Evolutionary conservation across 352 stramenopile genomes (phyloP).

Genomic region (Pythium guiyangense): DNA sequence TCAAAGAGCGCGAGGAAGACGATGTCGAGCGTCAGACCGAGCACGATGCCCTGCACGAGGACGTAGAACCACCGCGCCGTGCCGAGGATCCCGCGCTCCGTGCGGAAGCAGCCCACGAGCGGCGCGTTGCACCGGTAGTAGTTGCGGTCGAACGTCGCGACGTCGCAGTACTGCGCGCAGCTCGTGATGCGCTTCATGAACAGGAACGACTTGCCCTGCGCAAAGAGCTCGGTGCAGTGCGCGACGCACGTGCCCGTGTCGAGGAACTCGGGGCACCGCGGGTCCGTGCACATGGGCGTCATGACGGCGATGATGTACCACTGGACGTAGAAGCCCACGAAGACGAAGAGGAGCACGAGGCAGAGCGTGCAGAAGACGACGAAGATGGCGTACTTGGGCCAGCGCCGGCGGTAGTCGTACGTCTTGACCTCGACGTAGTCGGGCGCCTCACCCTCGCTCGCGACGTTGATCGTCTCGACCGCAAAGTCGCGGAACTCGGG

Average conservation of each 20-base stretch:
- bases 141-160: conserved; percentile 26
- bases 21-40: conserved; percentile 57
- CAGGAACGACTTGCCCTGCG: conserved; percentile 32
- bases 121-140: conserved; percentile 52
- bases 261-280: conserved; percentile 40
- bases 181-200: conserved; percentile 48
- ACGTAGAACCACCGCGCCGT: conserved; percentile 67
- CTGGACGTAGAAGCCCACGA: conserved; percentile 57
- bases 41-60: conserved; percentile 51
- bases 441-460: conserved; percentile 41
- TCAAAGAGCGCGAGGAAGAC: conserved; percentile 67
- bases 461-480: conserved; percentile 60
- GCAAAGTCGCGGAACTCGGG: conserved; percentile 45
- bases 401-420: conserved; percentile 45
- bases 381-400: conserved; percentile 56
- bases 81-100: conserved; percentile 45
- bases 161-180: conserved; percentile 43
- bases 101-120: conserved; percentile 47
- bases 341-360: conserved; percentile 46
- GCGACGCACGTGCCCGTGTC: conserved; percentile 22
- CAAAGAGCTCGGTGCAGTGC: conserved; percentile 48
- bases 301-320: conserved; percentile 73
- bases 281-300: conserved; percentile 58
- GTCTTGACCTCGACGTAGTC: conserved; percentile 60
- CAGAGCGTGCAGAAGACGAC: conserved; percentile 40